Conservation (phyloP, 148 eudicot species). For the Mesembryanthemum crystallinum region DNA sequence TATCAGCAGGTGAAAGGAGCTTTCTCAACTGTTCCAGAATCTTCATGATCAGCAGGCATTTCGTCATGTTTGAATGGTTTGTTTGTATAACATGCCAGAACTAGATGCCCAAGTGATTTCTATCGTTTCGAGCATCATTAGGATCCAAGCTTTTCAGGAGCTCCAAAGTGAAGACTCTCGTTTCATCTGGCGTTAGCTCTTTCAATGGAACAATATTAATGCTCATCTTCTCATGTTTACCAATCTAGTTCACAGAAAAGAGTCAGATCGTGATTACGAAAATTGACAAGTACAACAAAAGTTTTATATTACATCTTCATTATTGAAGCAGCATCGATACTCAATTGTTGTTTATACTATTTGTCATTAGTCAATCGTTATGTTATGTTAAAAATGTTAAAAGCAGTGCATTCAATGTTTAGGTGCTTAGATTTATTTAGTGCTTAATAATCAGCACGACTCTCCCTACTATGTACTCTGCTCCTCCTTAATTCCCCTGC, state of each 20-base stretch:
- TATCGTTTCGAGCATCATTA: constrained; percentile 63
- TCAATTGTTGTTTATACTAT: neutral
- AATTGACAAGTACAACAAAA: neutral
- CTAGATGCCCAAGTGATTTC: constrained; percentile 75
- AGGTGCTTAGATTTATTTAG: neutral
- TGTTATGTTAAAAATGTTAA: neutral
- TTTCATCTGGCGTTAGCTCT: constrained; percentile 71
- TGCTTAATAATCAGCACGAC: neutral
- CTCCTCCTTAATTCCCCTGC: too few species aligned
- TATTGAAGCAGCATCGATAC: neutral
- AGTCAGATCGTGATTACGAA: neutral
- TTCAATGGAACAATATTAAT: constrained; percentile 56
- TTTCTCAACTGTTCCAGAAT: constrained; percentile 46
- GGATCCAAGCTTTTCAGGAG: constrained; percentile 67
- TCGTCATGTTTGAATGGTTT: constrained; percentile 65
- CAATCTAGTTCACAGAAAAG: constrained; percentile 45
- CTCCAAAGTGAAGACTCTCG: constrained; percentile 58
- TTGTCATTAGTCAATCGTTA: neutral
- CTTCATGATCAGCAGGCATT: constrained; percentile 43
- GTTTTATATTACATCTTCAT: neutral
- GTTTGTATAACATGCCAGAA: constrained; percentile 64
- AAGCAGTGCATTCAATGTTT: neutral
- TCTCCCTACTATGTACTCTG: too few species aligned
- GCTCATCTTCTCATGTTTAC: constrained; percentile 89
- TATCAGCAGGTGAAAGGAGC: constrained; percentile 74